Evolutionary conservation across 306 rosid genomes (phyloP), one percentile per base, ranked within the genome.

Genomic region (Gillenia trifoliata): DNA sequence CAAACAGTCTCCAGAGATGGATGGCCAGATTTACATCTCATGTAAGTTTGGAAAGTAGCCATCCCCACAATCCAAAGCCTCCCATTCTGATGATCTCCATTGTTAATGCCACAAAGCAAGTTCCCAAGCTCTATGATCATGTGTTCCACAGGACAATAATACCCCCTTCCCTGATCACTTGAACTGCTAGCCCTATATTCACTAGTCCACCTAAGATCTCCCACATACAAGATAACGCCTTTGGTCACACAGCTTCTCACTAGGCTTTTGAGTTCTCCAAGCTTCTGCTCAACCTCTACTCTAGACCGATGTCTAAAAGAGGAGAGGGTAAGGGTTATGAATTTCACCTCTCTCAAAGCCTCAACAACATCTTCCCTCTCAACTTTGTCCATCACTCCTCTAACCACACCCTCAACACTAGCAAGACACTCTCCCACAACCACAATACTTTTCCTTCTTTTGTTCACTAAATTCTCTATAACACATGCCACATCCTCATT

Each of bases 21-120:
- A 11, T 85, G 73, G 33, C 90, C 93, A 70, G 83, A 86, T 85
- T 92, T 89, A 73, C 98, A 89, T 82, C 83, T 87, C 91, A 89
- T 90, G 76, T 89, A 95, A 69, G 88, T 89, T 75, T 90, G 93
- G 60, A 90, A 95, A 83, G 89, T 92, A 5, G 99, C 93, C 74
- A 95, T 79, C 31, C 93, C 95, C 83, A 95, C 71, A n/a, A 95
- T 71, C 97, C 93, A 89, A 77, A 95, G 79, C 84, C 73, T 89
- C 54, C 74, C 88, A 72, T 66, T 81, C 70, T 31, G 40, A 62
- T 30, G 66, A 31, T 86, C 80, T 67, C 64, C 86, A 4, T 22
- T 31, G 9, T 40, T 26, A 80, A 71, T 41, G 64, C 86, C 82
- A 79, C 62, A 77, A 45, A 88, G 91, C 77, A 95, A 36, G 80